Evolutionary conservation across 345 rosid genomes (phyloP).

Genomic region (Eucalyptus guilfoylei): DNA sequence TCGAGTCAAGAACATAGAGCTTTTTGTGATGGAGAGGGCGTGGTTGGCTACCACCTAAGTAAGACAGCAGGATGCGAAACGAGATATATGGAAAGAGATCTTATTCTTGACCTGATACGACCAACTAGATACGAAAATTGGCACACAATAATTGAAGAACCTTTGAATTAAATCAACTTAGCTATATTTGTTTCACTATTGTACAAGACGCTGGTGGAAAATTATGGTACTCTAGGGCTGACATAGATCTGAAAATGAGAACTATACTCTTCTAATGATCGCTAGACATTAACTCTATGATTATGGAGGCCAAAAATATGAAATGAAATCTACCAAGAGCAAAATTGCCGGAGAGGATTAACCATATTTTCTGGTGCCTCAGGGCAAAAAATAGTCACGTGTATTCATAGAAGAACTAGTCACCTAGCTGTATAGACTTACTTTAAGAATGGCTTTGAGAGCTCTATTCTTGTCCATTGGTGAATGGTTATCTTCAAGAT

Average conservation of each 20-base stretch:
- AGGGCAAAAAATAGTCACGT: not conserved
- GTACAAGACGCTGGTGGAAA: not conserved
- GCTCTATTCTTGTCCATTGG: not conserved
- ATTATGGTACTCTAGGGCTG: too few species aligned
- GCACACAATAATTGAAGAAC: not conserved
- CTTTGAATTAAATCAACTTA: too few species aligned
- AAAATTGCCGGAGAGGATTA: not conserved
- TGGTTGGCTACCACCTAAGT: not conserved
- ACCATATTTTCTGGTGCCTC: not conserved
- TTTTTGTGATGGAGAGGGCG: not conserved
- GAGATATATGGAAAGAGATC: not conserved
- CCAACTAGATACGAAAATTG: not conserved
- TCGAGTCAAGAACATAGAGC: not conserved
- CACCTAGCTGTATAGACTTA: not conserved
- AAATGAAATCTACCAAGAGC: not conserved
- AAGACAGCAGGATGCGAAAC: not conserved
- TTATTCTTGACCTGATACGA: not conserved
- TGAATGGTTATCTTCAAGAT: not conserved
- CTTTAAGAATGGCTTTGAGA: not conserved
- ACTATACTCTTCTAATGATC: not conserved
- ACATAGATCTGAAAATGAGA: not conserved
- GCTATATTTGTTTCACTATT: too few species aligned
- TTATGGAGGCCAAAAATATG: too few species aligned
- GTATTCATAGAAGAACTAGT: not conserved
- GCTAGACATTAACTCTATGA: not conserved